Percentiles rank a stretch among this genome's conserved stretches.
Evolutionary conservation across 306 rosid genomes (phyloP).

Genomic region (Rubus parviflorus): DNA sequence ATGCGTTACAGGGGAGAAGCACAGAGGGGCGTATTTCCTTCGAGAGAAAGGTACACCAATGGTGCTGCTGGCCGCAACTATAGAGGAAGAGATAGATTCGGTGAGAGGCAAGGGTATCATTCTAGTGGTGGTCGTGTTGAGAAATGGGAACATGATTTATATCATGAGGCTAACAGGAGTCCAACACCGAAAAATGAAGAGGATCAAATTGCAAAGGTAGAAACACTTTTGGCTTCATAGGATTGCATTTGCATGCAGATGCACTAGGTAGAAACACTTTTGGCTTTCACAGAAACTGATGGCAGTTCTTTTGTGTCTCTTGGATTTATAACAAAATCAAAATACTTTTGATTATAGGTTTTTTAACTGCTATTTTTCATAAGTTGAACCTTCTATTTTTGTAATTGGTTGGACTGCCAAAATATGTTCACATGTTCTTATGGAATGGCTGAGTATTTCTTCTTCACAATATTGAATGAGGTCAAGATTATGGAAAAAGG

Average conservation of each 20-base stretch:
- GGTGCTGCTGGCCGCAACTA: slow-evolving; percentile 41
- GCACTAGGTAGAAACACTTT: slow-evolving; percentile 9
- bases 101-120: slow-evolving; percentile 51
- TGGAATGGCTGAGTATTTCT: background rate
- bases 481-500: background rate
- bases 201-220: slow-evolving; percentile 91
- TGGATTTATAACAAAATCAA: slow-evolving; percentile 1
- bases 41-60: slow-evolving; percentile 56
- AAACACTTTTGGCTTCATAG: slow-evolving; percentile 79
- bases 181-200: slow-evolving; percentile 84
- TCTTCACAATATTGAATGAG: background rate
- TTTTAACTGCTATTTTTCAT: background rate
- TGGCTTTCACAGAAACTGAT: slow-evolving; percentile 35
- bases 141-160: slow-evolving; percentile 93
- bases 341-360: background rate
- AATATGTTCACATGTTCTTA: background rate
- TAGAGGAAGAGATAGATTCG: slow-evolving; percentile 61
- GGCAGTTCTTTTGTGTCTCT: background rate
- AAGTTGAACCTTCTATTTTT: background rate
- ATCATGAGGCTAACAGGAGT: slow-evolving; percentile 67
- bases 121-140: slow-evolving; percentile 50
- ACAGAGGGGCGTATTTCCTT: slow-evolving; percentile 50
- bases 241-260: slow-evolving; percentile 1
- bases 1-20: slow-evolving; percentile 42
- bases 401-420: background rate